Evolutionary conservation across 139 green algal genomes (phyloP).

Genomic region (Picochlorum sp.): DNA sequence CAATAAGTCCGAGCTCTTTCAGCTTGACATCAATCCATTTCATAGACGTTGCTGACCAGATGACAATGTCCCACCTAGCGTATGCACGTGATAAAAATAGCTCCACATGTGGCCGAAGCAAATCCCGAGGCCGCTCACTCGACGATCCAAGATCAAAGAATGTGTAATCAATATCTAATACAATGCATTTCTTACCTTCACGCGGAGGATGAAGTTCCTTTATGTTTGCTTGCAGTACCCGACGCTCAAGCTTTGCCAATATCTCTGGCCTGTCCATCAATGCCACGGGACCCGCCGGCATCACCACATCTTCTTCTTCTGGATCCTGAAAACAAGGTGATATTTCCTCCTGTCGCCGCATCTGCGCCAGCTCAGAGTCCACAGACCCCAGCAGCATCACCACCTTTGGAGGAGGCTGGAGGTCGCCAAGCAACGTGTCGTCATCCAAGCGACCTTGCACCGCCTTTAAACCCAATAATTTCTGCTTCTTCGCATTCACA

Average conservation of each 20-base stretch:
- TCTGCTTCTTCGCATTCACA: slow-evolving; percentile 57
- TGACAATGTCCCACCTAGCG: slow-evolving; percentile 78
- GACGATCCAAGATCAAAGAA: slow-evolving; percentile 85
- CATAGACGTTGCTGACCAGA: slow-evolving; percentile 83
- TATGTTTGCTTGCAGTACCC: slow-evolving; percentile 10
- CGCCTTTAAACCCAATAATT: slow-evolving; percentile 72
- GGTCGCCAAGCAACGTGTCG: slow-evolving; percentile 32
- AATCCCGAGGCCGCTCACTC: slow-evolving; percentile 76
- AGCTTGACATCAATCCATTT: slow-evolving; percentile 78
- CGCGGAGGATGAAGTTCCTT: slow-evolving; percentile 59
- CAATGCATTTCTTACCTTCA: slow-evolving; percentile 78
- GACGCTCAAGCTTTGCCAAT: slow-evolving; percentile 59
- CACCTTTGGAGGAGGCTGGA: slow-evolving; percentile 58
- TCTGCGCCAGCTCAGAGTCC: slow-evolving; percentile 43
- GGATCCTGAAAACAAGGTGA: slow-evolving; percentile 62
- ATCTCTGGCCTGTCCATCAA: slow-evolving; percentile 24
- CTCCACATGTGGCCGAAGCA: slow-evolving; percentile 76
- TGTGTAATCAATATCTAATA: slow-evolving; percentile 97
- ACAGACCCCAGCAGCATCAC: slow-evolving; percentile 78
- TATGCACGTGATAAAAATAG: slow-evolving; percentile 79
- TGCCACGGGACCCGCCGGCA: slow-evolving; percentile 29
- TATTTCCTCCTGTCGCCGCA: slow-evolving; percentile 38
- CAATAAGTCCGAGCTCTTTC: slow-evolving; percentile 78
- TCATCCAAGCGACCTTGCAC: slow-evolving; percentile 46
- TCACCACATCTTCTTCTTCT: slow-evolving; percentile 67